These are phyloP conservation scores for Saccharomyces uvarum DNA, from an alignment of 1,139 yeast genomes.

Conservation along the genomic window DNA sequence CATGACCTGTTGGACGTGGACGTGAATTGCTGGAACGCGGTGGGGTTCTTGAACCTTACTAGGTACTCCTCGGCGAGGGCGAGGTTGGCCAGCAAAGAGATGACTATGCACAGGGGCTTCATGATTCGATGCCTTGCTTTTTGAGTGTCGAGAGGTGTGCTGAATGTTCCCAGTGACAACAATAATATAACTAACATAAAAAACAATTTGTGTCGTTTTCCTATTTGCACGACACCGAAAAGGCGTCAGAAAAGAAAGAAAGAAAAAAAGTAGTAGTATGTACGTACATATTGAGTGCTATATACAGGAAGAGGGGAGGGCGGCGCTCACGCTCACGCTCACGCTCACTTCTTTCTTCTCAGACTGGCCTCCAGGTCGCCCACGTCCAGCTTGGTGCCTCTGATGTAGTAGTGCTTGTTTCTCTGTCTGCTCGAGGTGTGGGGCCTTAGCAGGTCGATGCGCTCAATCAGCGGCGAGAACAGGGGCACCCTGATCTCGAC, in stretches of 20 bases:
- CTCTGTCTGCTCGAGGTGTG: constrained; percentile 61
- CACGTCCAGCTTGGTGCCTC: constrained; percentile 77
- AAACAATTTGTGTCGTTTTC: background rate
- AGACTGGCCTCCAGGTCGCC: constrained; percentile 54
- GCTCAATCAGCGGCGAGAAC: constrained; percentile 66
- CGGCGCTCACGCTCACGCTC: no score
- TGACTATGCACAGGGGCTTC: background rate
- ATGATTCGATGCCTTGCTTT: background rate
- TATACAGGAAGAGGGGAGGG: background rate
- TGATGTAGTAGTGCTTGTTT: constrained; percentile 80
- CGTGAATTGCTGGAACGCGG: constrained; percentile 20
- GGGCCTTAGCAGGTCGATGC: constrained; percentile 66
- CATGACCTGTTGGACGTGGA: constrained; percentile 17
- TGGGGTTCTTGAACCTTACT: constrained; percentile 25
- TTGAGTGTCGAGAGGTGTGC: no score
- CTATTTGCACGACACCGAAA: background rate
- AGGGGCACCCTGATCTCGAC: constrained; percentile 75
- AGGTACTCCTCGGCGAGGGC: constrained; percentile 21
- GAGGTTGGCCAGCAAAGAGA: background rate
- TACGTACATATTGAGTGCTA: background rate
- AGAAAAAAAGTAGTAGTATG: background rate
- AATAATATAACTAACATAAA: background rate
- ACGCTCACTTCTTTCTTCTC: constrained; percentile 25
- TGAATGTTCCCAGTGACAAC: background rate
- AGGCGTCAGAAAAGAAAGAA: background rate